Evolutionary conservation across 345 rosid species (phyloP), one percentile per base, ranked within the genome.

Genomic region (Corchorus olitorius): DNA sequence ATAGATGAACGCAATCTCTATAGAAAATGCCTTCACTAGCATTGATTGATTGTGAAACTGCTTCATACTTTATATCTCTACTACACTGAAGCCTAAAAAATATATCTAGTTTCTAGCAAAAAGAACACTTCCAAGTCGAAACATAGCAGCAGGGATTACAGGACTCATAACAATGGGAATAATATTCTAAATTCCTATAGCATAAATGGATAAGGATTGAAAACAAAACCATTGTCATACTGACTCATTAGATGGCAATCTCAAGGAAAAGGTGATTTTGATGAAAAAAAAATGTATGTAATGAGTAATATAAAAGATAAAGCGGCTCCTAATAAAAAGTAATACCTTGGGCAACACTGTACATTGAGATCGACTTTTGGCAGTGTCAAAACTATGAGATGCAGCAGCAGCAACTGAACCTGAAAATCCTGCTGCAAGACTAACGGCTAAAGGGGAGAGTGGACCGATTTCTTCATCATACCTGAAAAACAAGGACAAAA

Each of bases 301-400:
- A 48, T 10, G 45, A 45, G 1, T 0, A 35, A 22, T 22, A 49
- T 68, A 39, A 27, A 14, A 48, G 14, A 27, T 9, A 7, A 68
- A 48, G 14, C 1, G 9, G 20, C 4, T 0, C 5, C 20, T 5
- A 52, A 41, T 13, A 27, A 75, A 74, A 12, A 14, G 52, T 27
- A 70, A 19, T 76, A 93, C 97, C 97, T 90, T 93, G 69, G 99
- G 99, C 78, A 92, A 76, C 85, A 96, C 97, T 17, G 79, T 84
- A 82, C 94, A 92, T 72, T 88, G 93, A n/a, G 94, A 84, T 56
- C 99, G 89, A 77, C 85, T 83, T 83, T 85, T 92, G 12, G 97
- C 91, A 33, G 98, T 96, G 84, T 93, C 99, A 73, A 96, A 92
- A 86, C 92, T 81, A 75, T 93, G 99, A 67, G 99, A 96, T 76